Percentiles rank a stretch among this genome's conserved stretches.
Conservation (phyloP, 352 stramenopile genomes). For the Pythium utonaiense region DNA sequence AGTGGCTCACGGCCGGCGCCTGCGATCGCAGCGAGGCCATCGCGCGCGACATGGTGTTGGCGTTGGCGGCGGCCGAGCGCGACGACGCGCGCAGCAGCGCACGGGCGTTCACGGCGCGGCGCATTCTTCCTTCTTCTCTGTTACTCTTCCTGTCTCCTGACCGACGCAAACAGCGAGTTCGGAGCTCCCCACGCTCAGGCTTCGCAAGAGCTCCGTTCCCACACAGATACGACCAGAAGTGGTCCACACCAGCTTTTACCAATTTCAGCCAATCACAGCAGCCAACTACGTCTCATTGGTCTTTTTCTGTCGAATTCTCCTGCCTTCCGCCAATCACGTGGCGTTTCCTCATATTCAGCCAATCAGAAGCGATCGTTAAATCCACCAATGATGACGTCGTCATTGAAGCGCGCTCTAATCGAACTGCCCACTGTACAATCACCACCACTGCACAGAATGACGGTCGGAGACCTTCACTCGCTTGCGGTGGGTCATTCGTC, state of each 20-base stretch:
- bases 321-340: constrained; percentile 17
- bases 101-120: constrained; percentile 37
- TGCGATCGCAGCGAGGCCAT: neutral
- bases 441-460: constrained; percentile 2
- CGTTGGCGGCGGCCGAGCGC: constrained; percentile 2
- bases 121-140: constrained; percentile 39
- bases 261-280: constrained; percentile 15
- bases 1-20: neutral
- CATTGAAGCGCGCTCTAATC: neutral
- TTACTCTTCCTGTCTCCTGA: constrained; percentile 18
- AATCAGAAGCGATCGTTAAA: constrained; percentile 5
- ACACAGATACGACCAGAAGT: constrained; percentile 1
- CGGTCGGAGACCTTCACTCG: constrained; percentile 22
- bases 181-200: constrained; percentile 5
- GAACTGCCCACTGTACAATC: no score
- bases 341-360: neutral
- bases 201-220: constrained; percentile 31
- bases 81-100: constrained; percentile 39
- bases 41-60: neutral
- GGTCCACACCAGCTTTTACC: constrained; percentile 6
- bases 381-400: constrained; percentile 4
- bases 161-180: constrained; percentile 2
- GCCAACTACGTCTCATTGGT: neutral
- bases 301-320: constrained; percentile 4
- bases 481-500: constrained; percentile 12